Percentiles rank a stretch among this genome's conserved stretches.
Conservation (phyloP, 257 asterid species). For the Haberlea rhodopensis region DNA sequence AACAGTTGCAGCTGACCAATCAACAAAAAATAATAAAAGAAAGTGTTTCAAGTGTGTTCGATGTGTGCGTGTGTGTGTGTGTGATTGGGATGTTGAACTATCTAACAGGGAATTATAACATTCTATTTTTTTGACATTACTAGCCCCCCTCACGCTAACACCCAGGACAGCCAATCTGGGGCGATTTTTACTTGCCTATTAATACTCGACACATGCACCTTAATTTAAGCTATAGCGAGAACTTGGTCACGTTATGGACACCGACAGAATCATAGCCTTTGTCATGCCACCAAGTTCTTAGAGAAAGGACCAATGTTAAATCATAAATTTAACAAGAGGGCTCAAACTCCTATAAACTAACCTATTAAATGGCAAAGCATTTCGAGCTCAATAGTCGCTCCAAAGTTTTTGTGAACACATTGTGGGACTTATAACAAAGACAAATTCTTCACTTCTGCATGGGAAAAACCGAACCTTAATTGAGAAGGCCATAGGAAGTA, state of each 20-base stretch:
- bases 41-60: too few species aligned
- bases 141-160: too few species aligned
- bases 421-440: not conserved
- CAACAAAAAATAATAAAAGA: not conserved
- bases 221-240: too few species aligned
- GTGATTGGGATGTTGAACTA: too few species aligned
- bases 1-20: not conserved
- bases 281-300: not conserved
- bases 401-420: not conserved
- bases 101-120: not conserved
- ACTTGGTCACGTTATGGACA: not conserved
- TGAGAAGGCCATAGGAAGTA: slow-evolving; percentile 87
- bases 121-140: too few species aligned
- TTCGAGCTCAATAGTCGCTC: not conserved
- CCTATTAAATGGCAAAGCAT: not conserved
- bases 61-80: not conserved
- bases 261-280: not conserved
- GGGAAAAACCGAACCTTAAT: slow-evolving; percentile 51
- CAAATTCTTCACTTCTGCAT: not conserved
- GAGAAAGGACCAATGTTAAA: not conserved
- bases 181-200: too few species aligned
- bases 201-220: not conserved
- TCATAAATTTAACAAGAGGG: not conserved
- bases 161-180: not conserved
- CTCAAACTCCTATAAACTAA: too few species aligned